These are phyloP conservation scores for Flaveria robusta DNA, from an alignment of 129 eudicot species.

Conservation along the genomic window DNA sequence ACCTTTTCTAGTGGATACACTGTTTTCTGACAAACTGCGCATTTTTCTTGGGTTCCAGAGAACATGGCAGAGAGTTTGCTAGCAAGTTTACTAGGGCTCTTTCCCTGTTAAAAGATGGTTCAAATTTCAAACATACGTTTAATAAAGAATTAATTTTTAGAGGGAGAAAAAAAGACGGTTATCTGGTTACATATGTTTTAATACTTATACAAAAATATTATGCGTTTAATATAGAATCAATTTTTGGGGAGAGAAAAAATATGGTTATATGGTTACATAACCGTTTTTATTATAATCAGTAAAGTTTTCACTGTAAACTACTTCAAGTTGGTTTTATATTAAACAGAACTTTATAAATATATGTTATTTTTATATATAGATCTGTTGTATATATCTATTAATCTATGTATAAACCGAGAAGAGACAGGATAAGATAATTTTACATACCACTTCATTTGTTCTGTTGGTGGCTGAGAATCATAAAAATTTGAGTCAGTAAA, in stretches of 20 bases:
- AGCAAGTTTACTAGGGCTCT: slow-evolving; percentile 64
- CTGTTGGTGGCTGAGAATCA: slow-evolving; percentile 47
- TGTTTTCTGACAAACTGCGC: slow-evolving; percentile 71
- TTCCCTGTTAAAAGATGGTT: slow-evolving; percentile 41
- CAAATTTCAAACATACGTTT: neutral
- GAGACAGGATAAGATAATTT: neutral
- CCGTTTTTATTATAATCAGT: neutral
- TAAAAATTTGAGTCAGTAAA: slow-evolving; percentile 18
- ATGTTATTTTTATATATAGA: no score
- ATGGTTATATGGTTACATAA: neutral
- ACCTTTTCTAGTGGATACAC: slow-evolving; percentile 97
- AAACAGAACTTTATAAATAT: no score
- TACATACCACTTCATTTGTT: slow-evolving; percentile 59
- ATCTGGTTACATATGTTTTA: no score
- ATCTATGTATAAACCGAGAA: neutral
- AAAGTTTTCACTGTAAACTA: neutral
- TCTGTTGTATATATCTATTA: neutral
- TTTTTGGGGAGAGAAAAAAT: neutral
- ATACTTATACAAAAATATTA: no score
- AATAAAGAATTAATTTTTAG: neutral
- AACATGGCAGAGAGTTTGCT: slow-evolving; percentile 74
- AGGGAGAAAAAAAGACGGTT: neutral
- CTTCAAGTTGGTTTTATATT: neutral
- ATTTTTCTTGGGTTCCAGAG: slow-evolving; percentile 88
- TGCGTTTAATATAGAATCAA: no score